Evolutionary conservation across 2,329 filamentous ascomycete species (phyloP).

Genomic region (Fusarium phyllophilum): DNA sequence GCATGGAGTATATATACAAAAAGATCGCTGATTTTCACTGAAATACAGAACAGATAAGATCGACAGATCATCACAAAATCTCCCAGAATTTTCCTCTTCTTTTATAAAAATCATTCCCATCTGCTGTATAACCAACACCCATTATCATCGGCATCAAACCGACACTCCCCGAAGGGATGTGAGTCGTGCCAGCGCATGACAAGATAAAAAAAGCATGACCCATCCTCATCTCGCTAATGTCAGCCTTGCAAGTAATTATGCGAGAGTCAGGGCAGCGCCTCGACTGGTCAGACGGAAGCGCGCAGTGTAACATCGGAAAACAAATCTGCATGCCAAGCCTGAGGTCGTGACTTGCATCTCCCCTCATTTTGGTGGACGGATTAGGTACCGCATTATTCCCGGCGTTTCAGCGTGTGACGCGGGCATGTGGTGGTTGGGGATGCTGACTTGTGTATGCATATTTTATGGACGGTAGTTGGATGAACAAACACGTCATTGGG

Average conservation of each 20-base stretch:
- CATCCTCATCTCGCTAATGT: neutral
- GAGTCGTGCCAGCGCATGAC: slow-evolving; percentile 24
- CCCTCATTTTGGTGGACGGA: neutral
- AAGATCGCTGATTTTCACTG: rapidly evolving
- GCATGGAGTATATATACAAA: neutral
- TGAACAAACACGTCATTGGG: neutral
- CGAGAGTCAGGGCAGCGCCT: neutral
- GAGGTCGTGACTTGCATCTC: neutral
- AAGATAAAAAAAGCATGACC: slow-evolving; percentile 3
- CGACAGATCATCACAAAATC: rapidly evolving
- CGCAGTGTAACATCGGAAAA: neutral
- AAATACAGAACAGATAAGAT: neutral
- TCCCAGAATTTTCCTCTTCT: neutral
- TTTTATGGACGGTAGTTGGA: neutral
- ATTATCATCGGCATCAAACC: slow-evolving; percentile 15
- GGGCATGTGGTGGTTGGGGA: slow-evolving; percentile 7
- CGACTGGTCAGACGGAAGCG: neutral
- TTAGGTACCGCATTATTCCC: neutral
- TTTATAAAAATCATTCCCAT: neutral
- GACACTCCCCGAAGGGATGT: slow-evolving; percentile 28
- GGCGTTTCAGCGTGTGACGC: neutral
- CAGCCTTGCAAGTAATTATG: slow-evolving; percentile 7
- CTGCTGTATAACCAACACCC: neutral
- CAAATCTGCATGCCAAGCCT: neutral
- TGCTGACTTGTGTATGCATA: neutral